A percentile compares a stretch with the other conserved stretches of the same genome.
These are phyloP conservation scores for Brasenia schreberi DNA, from an alignment of 164 flowering plant genomes.

Conservation along the genomic window DNA sequence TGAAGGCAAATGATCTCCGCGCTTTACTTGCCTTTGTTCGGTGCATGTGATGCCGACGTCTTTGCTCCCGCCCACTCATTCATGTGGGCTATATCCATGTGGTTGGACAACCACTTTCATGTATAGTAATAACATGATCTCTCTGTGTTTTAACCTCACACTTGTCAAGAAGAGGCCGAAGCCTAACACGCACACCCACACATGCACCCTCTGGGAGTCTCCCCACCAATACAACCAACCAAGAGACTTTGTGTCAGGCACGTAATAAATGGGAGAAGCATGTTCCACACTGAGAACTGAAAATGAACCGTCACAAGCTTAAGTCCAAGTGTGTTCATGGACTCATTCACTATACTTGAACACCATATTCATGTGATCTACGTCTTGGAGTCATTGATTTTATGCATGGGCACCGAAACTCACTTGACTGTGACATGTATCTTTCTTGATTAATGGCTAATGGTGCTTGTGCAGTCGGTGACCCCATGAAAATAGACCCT, in stretches of 20 bases:
- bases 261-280: not conserved
- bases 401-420: no score
- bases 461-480: not conserved
- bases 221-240: not conserved
- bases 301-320: not conserved
- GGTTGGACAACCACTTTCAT: not conserved
- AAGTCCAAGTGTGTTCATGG: not conserved
- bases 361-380: not conserved
- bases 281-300: not conserved
- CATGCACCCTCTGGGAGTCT: no score
- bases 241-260: not conserved
- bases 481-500: not conserved
- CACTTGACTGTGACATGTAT: not conserved
- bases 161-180: no score
- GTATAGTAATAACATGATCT: not conserved
- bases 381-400: no score
- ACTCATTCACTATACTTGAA: not conserved
- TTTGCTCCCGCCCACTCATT: no score
- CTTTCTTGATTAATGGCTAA: not conserved
- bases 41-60: no score
- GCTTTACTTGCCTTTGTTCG: no score
- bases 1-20: no score
- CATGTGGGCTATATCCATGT: no score
- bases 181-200: no score
- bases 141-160: no score